Percentiles rank a stretch among this genome's conserved stretches.
Evolutionary conservation across 495 filamentous ascomycete genomes (phyloP).

Genomic region (Annulohypoxylon maeteangense): DNA sequence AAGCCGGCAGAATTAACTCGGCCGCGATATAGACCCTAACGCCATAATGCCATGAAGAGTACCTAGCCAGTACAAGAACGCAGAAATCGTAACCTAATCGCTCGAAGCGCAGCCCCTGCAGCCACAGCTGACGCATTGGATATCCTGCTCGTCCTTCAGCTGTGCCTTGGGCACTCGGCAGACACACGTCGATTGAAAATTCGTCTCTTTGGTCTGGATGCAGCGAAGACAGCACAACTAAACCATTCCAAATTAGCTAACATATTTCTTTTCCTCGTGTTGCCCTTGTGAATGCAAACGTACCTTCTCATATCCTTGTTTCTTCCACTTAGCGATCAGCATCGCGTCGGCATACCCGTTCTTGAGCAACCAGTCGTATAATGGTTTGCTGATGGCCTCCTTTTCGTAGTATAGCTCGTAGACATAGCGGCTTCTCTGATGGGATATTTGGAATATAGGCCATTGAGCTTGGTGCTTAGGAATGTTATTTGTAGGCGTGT

Average conservation of each 20-base stretch:
- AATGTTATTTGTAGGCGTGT: conserved; percentile 64
- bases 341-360: conserved; percentile 94
- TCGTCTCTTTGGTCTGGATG: conserved; percentile 98
- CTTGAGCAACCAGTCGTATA: conserved; percentile 98
- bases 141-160: conserved; percentile 87
- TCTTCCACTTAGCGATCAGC: conserved; percentile 99
- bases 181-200: conserved; percentile 97
- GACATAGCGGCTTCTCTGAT: conserved; percentile 92
- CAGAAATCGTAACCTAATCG: conserved; percentile 62
- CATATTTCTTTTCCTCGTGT: neutral
- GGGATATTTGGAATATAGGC: conserved; percentile 97
- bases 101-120: conserved; percentile 90
- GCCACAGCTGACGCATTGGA: conserved; percentile 96
- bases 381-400: conserved; percentile 86
- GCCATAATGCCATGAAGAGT: conserved; percentile 37
- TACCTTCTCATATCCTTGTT: conserved; percentile 98
- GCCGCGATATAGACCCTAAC: conserved; percentile 38
- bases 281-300: conserved; percentile 14
- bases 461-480: conserved; percentile 87
- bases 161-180: conserved; percentile 94
- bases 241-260: conserved; percentile 10
- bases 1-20: conserved; percentile 24
- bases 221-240: conserved; percentile 94
- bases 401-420: conserved; percentile 99
- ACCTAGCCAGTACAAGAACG: conserved; percentile 23